A percentile compares a stretch with the other conserved stretches of the same genome.
Evolutionary conservation across 495 filamentous ascomycete species (phyloP).

Genomic region (Opeltia flavorubescens): DNA sequence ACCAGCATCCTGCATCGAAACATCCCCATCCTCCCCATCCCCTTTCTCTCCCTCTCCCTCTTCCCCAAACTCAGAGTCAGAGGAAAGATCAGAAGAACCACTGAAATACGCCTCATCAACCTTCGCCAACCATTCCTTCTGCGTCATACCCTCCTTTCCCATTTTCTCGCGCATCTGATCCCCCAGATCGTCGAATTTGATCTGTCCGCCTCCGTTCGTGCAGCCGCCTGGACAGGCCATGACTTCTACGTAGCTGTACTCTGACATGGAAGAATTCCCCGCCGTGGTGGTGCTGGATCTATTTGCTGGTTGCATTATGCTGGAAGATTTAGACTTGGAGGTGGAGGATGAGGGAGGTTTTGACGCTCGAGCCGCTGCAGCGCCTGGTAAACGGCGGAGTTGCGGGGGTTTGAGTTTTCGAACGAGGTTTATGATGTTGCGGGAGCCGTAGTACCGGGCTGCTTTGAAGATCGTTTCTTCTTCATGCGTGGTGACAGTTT

Average conservation of each 20-base stretch:
- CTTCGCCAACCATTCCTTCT: conserved; percentile 55
- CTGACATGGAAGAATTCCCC: conserved; percentile 20
- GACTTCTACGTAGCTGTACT: conserved; percentile 87
- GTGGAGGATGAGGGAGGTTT: conserved; percentile 20
- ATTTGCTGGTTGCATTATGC: neutral
- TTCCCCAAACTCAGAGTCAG: conserved; percentile 36
- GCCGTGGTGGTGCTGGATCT: conserved; percentile 24
- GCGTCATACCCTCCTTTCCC: conserved; percentile 13
- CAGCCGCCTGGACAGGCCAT: conserved; percentile 98
- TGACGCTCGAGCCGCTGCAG: conserved; percentile 26
- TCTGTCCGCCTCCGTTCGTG: conserved; percentile 92
- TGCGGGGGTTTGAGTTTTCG: conserved; percentile 70
- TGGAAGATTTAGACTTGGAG: neutral
- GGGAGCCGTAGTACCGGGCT: conserved; percentile 88
- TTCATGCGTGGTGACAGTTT: conserved; percentile 6
- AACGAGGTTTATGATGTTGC: conserved; percentile 96
- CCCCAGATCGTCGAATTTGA: conserved; percentile 68
- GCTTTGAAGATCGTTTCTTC: conserved; percentile 56
- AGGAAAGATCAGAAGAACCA: neutral
- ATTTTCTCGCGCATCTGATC: conserved; percentile 17
- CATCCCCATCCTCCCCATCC: conserved; percentile 6
- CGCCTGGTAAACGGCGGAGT: conserved; percentile 62
- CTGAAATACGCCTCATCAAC: conserved; percentile 96
- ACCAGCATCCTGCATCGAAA: conserved; percentile 4
- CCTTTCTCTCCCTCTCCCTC: conserved; percentile 19